A percentile compares a stretch with the other conserved stretches of the same genome.
Evolutionary conservation across 345 rosid species (phyloP).

Genomic region (Euphorbia lathyris): DNA sequence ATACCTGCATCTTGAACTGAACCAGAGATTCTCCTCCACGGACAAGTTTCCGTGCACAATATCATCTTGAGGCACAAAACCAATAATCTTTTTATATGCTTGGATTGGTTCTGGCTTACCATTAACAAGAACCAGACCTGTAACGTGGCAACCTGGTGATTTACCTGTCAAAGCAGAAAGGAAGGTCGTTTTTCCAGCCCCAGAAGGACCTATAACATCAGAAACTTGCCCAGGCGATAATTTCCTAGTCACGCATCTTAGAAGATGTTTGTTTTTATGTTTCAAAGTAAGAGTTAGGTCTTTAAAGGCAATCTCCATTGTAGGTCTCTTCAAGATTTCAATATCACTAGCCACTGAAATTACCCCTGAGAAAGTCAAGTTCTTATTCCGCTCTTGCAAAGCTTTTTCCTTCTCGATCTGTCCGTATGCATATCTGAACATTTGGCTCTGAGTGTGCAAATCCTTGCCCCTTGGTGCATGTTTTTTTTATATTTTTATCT

Average conservation of each 20-base stretch:
- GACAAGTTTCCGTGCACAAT: conserved; percentile 98
- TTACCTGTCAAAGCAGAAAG: conserved; percentile 90
- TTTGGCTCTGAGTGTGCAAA: conserved; percentile 91
- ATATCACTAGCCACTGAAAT: conserved; percentile 74
- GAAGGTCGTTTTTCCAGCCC: conserved; percentile 98
- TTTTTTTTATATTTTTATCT: conserved; percentile 61
- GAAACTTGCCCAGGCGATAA: conserved; percentile 85
- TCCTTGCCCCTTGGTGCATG: conserved; percentile 72
- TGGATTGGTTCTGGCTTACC: conserved; percentile 80
- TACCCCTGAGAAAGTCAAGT: conserved; percentile 89
- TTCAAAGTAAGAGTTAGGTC: conserved; percentile 76
- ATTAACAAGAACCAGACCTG: conserved; percentile 75
- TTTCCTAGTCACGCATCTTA: conserved; percentile 90
- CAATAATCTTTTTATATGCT: conserved; percentile 83
- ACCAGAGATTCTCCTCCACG: conserved; percentile 97
- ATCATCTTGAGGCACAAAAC: conserved; percentile 98
- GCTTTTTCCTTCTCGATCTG: conserved; percentile 94
- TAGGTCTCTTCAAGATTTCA: conserved; percentile 68
- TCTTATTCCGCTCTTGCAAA: conserved; percentile 76
- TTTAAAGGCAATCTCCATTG: conserved; percentile 75
- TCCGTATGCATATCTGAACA: conserved; percentile 88
- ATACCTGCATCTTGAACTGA: conserved; percentile 99
- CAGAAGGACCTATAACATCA: conserved; percentile 99
- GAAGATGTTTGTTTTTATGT: conserved; percentile 73
- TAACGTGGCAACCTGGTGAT: conserved; percentile 69